phyloP scores from a whole-genome alignment of 192 early-diverging fungal genomes.

The Coemansia sp. region DNA sequence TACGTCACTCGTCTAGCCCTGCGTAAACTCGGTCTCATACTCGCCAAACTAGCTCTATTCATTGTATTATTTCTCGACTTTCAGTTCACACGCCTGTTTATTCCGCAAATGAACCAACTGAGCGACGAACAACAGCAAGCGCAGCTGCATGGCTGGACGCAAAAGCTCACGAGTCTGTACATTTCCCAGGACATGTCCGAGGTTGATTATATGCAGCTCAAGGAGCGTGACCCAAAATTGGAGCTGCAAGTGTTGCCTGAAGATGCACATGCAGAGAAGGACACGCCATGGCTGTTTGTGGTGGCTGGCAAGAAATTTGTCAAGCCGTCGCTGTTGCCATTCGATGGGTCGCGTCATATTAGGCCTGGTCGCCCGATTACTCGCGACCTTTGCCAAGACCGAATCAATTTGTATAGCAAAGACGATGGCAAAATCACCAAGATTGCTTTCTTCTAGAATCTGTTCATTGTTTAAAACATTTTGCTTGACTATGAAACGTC shows the following conservation, averaged over 20 bases:
- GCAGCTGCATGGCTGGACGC: background rate
- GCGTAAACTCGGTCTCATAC: background rate
- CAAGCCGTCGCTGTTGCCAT: background rate
- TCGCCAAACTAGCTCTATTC: slow-evolving; percentile 18
- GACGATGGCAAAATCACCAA: slow-evolving; percentile 18
- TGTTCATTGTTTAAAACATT: no score
- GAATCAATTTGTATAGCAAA: slow-evolving; percentile 31
- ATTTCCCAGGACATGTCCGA: background rate
- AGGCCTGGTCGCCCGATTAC: slow-evolving; percentile 12
- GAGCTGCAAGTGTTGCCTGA: background rate
- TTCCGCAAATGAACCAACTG: background rate
- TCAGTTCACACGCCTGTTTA: background rate
- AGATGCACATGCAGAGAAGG: background rate
- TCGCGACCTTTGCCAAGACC: slow-evolving; percentile 29
- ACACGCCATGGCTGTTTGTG: background rate
- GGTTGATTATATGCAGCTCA: background rate
- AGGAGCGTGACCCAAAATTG: background rate
- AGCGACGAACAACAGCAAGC: slow-evolving; percentile 1
- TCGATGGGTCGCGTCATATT: background rate
- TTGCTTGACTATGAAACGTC: background rate
- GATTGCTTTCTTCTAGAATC: slow-evolving; percentile 1
- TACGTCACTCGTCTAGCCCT: background rate
- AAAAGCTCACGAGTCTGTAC: background rate
- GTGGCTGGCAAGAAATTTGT: background rate
- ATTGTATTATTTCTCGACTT: slow-evolving; percentile 28